Conservation (phyloP, 306 rosid genomes). For the Corylus avellana region DNA sequence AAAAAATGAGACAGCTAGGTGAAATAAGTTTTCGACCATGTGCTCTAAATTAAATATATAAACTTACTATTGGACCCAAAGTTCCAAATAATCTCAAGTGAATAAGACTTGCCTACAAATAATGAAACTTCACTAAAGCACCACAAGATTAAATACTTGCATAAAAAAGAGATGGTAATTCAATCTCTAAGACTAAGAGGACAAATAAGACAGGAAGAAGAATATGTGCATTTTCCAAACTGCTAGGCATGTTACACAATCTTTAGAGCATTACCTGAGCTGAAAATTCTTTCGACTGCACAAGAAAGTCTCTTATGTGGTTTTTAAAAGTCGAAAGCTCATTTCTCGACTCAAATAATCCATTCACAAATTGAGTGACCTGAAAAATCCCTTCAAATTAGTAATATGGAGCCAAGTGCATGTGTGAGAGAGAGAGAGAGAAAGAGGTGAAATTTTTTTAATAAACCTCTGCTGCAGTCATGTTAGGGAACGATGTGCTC, state of each 20-base stretch:
- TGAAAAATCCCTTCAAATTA: constrained; percentile 33
- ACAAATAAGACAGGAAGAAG: not conserved
- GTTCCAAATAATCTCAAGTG: not conserved
- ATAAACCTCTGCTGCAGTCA: constrained; percentile 88
- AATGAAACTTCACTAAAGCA: not conserved
- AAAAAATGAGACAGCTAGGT: not conserved
- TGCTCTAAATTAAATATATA: not conserved
- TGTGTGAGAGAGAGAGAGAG: not conserved
- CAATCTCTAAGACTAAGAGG: not conserved
- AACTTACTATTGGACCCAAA: not conserved
- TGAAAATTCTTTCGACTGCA: constrained; percentile 96
- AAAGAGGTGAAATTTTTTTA: not conserved
- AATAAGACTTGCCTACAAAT: not conserved
- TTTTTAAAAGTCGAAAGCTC: constrained; percentile 77
- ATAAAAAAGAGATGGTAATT: no score
- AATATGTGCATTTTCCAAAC: not conserved
- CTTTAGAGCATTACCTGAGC: constrained; percentile 69
- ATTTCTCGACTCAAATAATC: constrained; percentile 76
- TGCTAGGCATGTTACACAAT: not conserved
- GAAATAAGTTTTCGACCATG: not conserved
- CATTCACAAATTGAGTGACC: constrained; percentile 94
- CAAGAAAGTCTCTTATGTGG: constrained; percentile 86
- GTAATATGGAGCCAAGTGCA: not conserved
- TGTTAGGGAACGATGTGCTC: constrained; percentile 92
- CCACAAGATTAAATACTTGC: no score